phyloP scores from a whole-genome alignment of 2,329 filamentous ascomycete species.

The Dactylella cylindrospora region DNA sequence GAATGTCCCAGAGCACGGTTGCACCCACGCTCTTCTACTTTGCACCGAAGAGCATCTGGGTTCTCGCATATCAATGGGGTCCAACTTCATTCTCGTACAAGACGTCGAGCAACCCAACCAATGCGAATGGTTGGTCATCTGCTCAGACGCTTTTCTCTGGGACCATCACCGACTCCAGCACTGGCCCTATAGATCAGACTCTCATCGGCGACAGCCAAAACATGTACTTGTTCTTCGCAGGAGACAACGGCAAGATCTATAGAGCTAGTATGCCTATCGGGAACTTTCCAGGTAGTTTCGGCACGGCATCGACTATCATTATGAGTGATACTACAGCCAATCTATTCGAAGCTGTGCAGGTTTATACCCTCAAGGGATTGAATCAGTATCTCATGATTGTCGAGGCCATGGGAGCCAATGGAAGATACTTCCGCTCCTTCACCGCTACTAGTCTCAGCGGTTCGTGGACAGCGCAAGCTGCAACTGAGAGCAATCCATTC shows the following conservation, averaged over 20 bases:
- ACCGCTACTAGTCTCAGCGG: conserved; percentile 62
- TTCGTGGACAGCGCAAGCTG: conserved; percentile 62
- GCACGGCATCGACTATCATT: conserved; percentile 57
- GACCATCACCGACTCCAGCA: conserved; percentile 57
- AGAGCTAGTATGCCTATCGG: conserved; percentile 64
- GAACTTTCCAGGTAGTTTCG: conserved; percentile 65
- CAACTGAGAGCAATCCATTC: conserved; percentile 62
- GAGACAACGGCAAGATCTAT: conserved; percentile 69
- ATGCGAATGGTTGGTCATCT: conserved; percentile 61
- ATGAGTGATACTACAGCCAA: conserved; percentile 60
- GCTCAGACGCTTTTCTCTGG: conserved; percentile 62
- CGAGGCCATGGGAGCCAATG: conserved; percentile 61
- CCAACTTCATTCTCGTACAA: conserved; percentile 62
- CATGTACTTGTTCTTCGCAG: conserved; percentile 70
- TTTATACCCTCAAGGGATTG: conserved; percentile 62
- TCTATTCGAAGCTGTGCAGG: conserved; percentile 67
- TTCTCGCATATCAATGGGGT: conserved; percentile 69
- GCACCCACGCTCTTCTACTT: conserved; percentile 68
- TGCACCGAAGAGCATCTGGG: conserved; percentile 62
- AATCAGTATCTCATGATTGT: conserved; percentile 68
- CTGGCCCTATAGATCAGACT: conserved; percentile 64
- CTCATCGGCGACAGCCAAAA: conserved; percentile 63
- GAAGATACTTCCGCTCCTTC: conserved; percentile 68
- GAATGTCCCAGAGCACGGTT: conserved; percentile 56
- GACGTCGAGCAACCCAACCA: conserved; percentile 62